Conservation (phyloP, 106 monocot species). For the Cymbidium sinense region DNA sequence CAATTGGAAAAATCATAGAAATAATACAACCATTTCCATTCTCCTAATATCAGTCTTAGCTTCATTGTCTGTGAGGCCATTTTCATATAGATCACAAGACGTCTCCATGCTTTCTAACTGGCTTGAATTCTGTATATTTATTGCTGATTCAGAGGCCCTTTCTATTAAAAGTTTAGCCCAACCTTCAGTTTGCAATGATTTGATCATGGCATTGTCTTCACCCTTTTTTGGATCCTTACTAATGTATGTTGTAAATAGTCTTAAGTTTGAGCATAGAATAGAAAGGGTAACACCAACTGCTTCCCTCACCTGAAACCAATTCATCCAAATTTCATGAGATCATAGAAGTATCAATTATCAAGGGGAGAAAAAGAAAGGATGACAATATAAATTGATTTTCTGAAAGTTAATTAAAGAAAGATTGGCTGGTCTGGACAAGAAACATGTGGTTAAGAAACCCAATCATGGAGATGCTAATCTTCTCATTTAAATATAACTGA, state of each 20-base stretch:
- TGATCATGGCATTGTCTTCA: conserved; percentile 21
- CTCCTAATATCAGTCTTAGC: conserved; percentile 47
- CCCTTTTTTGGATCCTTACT: conserved; percentile 4
- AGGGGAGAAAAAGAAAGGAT: no score
- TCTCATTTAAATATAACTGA: neutral
- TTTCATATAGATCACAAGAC: conserved; percentile 30
- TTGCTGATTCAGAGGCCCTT: conserved; percentile 47
- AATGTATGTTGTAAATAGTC: conserved; percentile 31
- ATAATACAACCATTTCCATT: conserved; percentile 77
- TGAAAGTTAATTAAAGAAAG: neutral
- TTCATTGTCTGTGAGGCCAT: conserved; percentile 30
- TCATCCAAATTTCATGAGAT: conserved; percentile 4
- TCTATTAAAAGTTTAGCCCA: conserved; percentile 53
- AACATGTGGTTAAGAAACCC: neutral
- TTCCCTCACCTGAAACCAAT: conserved; percentile 76
- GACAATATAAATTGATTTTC: neutral
- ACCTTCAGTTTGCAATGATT: conserved; percentile 25
- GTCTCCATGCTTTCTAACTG: conserved; percentile 36
- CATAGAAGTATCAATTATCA: neutral
- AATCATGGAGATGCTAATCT: neutral
- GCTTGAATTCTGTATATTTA: conserved; percentile 66
- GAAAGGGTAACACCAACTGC: conserved; percentile 64
- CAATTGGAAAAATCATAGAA: conserved; percentile 7
- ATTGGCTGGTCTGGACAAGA: neutral
- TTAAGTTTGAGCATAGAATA: conserved; percentile 72